These are phyloP conservation scores for Ascoidea tarda DNA, from an alignment of 805 yeast species.

Conservation along the genomic window DNA sequence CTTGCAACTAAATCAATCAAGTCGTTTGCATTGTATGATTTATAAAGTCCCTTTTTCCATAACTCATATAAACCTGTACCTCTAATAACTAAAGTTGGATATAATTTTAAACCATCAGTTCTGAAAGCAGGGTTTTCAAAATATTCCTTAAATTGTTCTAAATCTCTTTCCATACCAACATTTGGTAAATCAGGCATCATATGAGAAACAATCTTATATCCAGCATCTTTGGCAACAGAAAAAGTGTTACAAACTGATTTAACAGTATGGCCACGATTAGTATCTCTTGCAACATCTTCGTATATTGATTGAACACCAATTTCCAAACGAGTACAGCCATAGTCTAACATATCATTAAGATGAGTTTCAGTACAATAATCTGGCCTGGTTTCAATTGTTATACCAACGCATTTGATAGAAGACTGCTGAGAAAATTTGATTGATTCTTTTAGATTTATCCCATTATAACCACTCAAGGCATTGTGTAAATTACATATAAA, in stretches of 20 bases:
- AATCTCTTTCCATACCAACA: conserved; percentile 96
- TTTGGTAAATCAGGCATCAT: conserved; percentile 99
- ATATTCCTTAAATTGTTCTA: conserved; percentile 91
- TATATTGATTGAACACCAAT: conserved; percentile 95
- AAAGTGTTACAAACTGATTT: conserved; percentile 93
- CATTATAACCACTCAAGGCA: conserved; percentile 87
- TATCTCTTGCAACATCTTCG: conserved; percentile 97
- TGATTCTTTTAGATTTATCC: conserved; percentile 80
- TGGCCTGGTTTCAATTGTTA: conserved; percentile 96
- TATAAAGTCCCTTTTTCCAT: conserved; percentile 93
- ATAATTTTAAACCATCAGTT: conserved; percentile 90
- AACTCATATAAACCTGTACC: conserved; percentile 96
- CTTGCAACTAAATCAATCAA: conserved; percentile 91
- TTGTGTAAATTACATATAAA: conserved; percentile 87
- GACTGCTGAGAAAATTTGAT: conserved; percentile 85
- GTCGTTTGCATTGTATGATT: conserved; percentile 89
- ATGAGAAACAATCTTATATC: conserved; percentile 93
- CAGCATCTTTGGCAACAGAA: conserved; percentile 94
- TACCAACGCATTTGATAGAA: conserved; percentile 94
- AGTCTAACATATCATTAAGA: conserved; percentile 85
- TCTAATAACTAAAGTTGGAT: conserved; percentile 92
- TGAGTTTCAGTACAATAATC: conserved; percentile 97
- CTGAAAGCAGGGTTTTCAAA: conserved; percentile 95
- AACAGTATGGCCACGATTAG: conserved; percentile 96
- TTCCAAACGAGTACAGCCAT: conserved; percentile 94